Conservation (phyloP, 352 stramenopile genomes). For the Peronospora destructor region DNA sequence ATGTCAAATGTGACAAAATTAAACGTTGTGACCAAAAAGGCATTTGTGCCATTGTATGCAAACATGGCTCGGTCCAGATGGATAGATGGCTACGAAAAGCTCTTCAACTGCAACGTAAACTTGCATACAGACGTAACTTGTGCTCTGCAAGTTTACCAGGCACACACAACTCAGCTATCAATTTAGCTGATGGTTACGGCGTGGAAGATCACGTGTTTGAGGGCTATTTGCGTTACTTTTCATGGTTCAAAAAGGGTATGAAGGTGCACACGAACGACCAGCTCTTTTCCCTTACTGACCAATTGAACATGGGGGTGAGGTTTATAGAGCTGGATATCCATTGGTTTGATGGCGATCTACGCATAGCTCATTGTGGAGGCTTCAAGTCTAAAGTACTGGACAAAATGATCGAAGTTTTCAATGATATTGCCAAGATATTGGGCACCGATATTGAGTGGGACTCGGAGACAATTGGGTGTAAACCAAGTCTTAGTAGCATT, state of each 20-base stretch:
- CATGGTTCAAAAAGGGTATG: constrained; percentile 39
- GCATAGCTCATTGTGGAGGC: constrained; percentile 65
- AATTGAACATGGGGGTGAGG: constrained; percentile 66
- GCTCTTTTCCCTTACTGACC: constrained; percentile 67
- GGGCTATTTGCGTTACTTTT: constrained; percentile 53
- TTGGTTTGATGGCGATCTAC: constrained; percentile 61
- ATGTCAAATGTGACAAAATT: constrained; percentile 47
- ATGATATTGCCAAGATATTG: constrained; percentile 37
- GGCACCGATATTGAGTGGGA: constrained; percentile 48
- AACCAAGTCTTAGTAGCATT: constrained; percentile 74
- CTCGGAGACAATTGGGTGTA: constrained; percentile 56
- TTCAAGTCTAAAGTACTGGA: constrained; percentile 57
- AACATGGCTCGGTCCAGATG: constrained; percentile 47
- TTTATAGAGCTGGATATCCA: constrained; percentile 81
- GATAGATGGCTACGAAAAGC: constrained; percentile 51
- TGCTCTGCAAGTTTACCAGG: constrained; percentile 60
- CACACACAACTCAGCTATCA: constrained; percentile 77
- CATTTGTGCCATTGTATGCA: constrained; percentile 59
- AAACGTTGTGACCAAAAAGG: constrained; percentile 52
- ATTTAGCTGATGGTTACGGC: constrained; percentile 56
- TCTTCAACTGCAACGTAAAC: constrained; percentile 58
- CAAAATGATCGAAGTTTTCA: constrained; percentile 59
- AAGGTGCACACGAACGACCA: constrained; percentile 71
- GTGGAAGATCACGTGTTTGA: constrained; percentile 75
- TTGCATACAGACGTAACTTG: constrained; percentile 61